phyloP scores from a whole-genome alignment of 139 green algal genomes.

The Dunaliella primolecta region DNA sequence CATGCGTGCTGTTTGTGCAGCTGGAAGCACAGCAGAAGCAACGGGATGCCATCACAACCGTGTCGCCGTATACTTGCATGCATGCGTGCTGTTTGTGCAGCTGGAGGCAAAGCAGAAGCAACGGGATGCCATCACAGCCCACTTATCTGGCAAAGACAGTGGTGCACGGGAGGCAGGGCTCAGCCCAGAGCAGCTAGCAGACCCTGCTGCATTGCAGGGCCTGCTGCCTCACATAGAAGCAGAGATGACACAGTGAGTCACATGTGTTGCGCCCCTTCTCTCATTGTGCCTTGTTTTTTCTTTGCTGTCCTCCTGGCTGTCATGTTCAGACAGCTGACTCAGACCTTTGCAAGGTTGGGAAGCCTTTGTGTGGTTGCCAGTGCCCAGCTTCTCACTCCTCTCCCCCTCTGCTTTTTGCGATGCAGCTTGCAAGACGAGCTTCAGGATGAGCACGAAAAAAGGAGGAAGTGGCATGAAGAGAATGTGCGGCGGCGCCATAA shows the following conservation, averaged over 20 bases:
- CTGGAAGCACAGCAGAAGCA: background rate
- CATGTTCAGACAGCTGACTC: too few species aligned
- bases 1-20: background rate
- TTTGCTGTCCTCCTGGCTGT: too few species aligned
- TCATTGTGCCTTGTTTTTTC: too few species aligned
- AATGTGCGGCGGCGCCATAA: slow-evolving; percentile 92
- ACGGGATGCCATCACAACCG: background rate
- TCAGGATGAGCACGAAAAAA: slow-evolving; percentile 70
- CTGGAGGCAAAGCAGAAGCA: background rate
- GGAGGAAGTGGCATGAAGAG: slow-evolving; percentile 76
- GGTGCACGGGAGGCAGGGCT: background rate
- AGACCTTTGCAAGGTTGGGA: too few species aligned
- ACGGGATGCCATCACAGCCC: background rate
- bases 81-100: background rate
- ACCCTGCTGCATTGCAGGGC: background rate
- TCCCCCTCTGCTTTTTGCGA: too few species aligned
- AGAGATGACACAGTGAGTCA: background rate
- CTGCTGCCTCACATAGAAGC: background rate
- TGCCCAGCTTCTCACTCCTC: too few species aligned
- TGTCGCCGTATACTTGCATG: background rate
- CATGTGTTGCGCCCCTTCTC: background rate
- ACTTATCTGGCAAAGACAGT: background rate
- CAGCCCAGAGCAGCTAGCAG: background rate
- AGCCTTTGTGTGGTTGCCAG: too few species aligned
- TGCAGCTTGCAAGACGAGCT: slow-evolving; percentile 54